Conservation (phyloP, 106 monocot genomes). For the Dendrobium huoshanense region DNA sequence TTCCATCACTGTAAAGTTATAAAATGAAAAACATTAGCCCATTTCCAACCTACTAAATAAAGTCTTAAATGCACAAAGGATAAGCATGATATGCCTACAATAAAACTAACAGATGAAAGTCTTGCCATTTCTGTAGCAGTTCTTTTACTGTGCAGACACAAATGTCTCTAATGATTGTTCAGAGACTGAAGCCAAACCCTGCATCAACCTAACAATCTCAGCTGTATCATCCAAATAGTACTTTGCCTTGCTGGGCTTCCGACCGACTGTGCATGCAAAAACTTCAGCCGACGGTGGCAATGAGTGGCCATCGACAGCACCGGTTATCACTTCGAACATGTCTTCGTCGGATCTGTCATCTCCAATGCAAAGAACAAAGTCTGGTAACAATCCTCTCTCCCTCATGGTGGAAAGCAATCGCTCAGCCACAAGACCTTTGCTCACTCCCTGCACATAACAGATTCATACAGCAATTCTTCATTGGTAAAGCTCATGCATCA, state of each 20-base stretch:
- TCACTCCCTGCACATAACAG: constrained; percentile 37
- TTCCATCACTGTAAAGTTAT: not conserved
- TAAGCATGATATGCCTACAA: not conserved
- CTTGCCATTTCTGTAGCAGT: not conserved
- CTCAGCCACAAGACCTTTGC: constrained; percentile 58
- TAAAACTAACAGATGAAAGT: not conserved
- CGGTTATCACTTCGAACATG: constrained; percentile 62
- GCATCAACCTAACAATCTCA: constrained; percentile 53
- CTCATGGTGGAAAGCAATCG: constrained; percentile 34
- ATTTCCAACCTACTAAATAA: not conserved
- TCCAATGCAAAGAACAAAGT: constrained; percentile 65
- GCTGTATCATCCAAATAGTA: constrained; percentile 63
- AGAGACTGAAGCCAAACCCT: constrained; percentile 50
- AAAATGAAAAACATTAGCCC: not conserved
- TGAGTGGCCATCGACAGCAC: constrained; percentile 14
- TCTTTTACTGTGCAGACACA: not conserved
- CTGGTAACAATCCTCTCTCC: constrained; percentile 29
- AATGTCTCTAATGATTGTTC: constrained; percentile 10
- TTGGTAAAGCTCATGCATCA: not conserved
- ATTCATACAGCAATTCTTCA: not conserved
- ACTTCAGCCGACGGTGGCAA: constrained; percentile 34
- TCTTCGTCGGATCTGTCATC: constrained; percentile 75
- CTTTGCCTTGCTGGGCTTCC: constrained; percentile 65
- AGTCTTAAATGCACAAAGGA: not conserved
- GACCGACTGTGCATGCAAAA: constrained; percentile 66